These are phyloP conservation scores for Ligustrum vulgare DNA, from an alignment of 257 asterid genomes.

Conservation along the genomic window DNA sequence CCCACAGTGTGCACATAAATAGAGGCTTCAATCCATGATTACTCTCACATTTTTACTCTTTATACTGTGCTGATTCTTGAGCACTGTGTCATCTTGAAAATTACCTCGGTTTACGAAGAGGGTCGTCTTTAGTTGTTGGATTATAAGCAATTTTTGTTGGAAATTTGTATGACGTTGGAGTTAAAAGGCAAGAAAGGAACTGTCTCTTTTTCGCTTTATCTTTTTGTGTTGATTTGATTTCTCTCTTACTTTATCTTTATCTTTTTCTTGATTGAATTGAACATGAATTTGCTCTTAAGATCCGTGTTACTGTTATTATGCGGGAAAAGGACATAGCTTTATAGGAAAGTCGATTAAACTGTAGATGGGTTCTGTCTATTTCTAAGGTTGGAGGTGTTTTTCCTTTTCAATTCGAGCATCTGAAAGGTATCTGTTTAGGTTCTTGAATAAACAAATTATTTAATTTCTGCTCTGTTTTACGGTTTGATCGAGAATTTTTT, in stretches of 20 bases:
- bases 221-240: slow-evolving; percentile 1
- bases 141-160: slow-evolving; percentile 19
- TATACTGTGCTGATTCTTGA: slow-evolving; percentile 21
- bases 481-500: background rate
- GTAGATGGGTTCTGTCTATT: background rate
- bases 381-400: background rate
- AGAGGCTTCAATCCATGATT: slow-evolving; percentile 14
- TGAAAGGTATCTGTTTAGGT: background rate
- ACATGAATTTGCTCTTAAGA: background rate
- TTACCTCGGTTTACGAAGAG: slow-evolving; percentile 26
- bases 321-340: background rate
- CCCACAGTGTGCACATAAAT: background rate
- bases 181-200: background rate
- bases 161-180: background rate
- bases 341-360: background rate
- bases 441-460: background rate
- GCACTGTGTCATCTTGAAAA: background rate
- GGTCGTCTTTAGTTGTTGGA: slow-evolving; percentile 20
- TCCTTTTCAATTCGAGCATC: background rate
- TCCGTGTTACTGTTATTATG: background rate
- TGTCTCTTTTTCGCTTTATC: background rate
- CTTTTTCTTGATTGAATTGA: background rate
- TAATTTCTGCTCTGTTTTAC: background rate
- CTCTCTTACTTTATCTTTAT: background rate
- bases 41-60: slow-evolving; percentile 35